These are phyloP conservation scores for Noccaea caerulescens DNA, from an alignment of 345 rosid species.

Conservation along the genomic window DNA sequence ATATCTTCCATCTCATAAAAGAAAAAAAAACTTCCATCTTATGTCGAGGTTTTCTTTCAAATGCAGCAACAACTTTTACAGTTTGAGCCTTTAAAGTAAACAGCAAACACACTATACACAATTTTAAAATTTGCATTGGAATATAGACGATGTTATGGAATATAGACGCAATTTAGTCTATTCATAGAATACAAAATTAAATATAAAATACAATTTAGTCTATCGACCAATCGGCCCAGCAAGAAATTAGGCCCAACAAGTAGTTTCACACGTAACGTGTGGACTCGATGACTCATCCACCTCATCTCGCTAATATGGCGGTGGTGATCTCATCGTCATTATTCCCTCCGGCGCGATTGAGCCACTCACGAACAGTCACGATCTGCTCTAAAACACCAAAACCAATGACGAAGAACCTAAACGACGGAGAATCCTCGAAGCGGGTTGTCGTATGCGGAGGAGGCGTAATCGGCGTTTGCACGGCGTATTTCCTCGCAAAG, in stretches of 20 bases:
- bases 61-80: too few relatives aligned
- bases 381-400: conserved; percentile 40
- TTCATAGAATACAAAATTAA: too few relatives aligned
- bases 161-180: too few relatives aligned
- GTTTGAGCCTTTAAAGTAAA: too few relatives aligned
- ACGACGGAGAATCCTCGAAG: conserved; percentile 30
- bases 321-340: conserved; percentile 21
- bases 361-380: conserved; percentile 3
- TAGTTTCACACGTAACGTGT: conserved; percentile 19
- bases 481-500: conserved; percentile 81
- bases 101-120: too few relatives aligned
- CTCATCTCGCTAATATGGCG: conserved; percentile 36
- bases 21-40: too few relatives aligned
- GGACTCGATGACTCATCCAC: conserved; percentile 24
- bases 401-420: conserved; percentile 10
- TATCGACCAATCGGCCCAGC: conserved; percentile 4
- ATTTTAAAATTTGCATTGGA: too few relatives aligned
- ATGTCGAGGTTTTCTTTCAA: too few relatives aligned
- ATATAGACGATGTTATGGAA: too few relatives aligned
- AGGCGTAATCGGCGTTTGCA: conserved; percentile 86
- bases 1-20: too few relatives aligned
- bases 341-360: conserved; percentile 1
- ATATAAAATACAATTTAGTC: too few relatives aligned
- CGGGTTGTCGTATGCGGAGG: conserved; percentile 78
- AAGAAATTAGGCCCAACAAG: conserved; percentile 13